Evolutionary conservation across 306 rosid species (phyloP), one percentile per base, ranked within the genome.

Genomic region (Trifolium repens): DNA sequence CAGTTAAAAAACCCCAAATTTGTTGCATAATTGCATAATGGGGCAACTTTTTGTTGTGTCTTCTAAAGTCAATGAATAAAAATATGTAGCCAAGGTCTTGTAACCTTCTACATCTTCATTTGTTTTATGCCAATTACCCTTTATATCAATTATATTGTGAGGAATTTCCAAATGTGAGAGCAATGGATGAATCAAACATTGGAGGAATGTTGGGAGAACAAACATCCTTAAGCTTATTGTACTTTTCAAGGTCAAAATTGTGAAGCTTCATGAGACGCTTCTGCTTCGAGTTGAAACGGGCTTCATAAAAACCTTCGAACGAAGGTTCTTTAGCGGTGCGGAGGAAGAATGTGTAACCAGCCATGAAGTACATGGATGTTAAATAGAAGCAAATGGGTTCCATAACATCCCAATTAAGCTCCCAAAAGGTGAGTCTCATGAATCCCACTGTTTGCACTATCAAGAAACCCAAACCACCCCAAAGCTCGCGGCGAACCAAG

Each of bases 361-460:
- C 89, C 87, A 90, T 90, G 85, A 86, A 92, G 83, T 90, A 90
- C 49, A 76, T 50, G 8, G 97, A 85, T 5, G 96, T 92, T 14
- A 92, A 79, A 62, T 77, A 90, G 80, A 88, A 90, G 89, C 96
- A 92, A 53, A 92, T 84, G 30, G 97, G 97, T 73, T 92, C 97
- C 96, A 92, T 92, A 58, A 92, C 93, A 80, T 92, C 97, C 97
- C 97, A 92, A 0, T 89, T 82, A 1, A 92, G 97, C 77, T 92
- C 97, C 97, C 97, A 92, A 78, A 92, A 92, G 0, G 97, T 92
- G 37, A 92, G 87, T 88, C 97, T 88, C 89, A 92, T 81, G 88
- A 84, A 88, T 17, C 75, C 90, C 0, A 82, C 73, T 34, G 96
- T 92, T 69, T 88, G 92, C 73, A 80, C 46, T 30, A 81, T 78